These are phyloP conservation scores for Aureobasidium sp. DNA, from an alignment of 2,329 filamentous ascomycete genomes.

Conservation along the genomic window DNA sequence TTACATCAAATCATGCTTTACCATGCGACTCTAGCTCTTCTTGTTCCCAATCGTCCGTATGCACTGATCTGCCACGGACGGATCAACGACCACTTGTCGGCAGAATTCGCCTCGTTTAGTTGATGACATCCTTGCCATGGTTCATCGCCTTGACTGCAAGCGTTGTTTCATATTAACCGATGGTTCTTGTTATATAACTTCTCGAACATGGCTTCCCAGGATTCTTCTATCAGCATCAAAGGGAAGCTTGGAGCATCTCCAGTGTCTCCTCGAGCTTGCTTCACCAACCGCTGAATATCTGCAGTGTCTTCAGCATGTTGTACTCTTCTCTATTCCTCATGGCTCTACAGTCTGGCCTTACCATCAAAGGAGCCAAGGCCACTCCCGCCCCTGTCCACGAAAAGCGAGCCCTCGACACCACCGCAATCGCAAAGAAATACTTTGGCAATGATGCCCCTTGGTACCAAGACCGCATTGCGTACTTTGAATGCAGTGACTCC, in stretches of 20 bases:
- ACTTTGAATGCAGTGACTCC: slow-evolving; percentile 34
- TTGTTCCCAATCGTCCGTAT: neutral
- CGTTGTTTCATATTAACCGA: slow-evolving; percentile 4
- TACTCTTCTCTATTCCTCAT: neutral
- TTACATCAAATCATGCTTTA: neutral
- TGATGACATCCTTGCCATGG: neutral
- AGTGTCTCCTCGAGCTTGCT: neutral
- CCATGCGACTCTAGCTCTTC: neutral
- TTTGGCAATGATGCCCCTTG: slow-evolving; percentile 37
- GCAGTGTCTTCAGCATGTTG: neutral
- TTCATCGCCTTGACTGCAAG: neutral
- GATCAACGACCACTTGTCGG: neutral
- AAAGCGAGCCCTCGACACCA: neutral
- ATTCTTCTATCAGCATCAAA: neutral
- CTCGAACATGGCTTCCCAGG: neutral
- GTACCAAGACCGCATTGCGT: slow-evolving; percentile 34
- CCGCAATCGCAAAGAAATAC: slow-evolving; percentile 20
- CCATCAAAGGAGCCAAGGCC: neutral
- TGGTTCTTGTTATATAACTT: neutral
- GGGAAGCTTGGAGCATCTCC: neutral
- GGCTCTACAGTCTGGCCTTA: neutral
- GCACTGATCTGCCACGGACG: neutral
- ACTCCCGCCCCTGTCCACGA: neutral
- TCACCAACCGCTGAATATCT: neutral
- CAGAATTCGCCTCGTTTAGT: neutral